phyloP scores from a whole-genome alignment of 495 filamentous ascomycete species.

The Lasiosphaeriaceae sp. region DNA sequence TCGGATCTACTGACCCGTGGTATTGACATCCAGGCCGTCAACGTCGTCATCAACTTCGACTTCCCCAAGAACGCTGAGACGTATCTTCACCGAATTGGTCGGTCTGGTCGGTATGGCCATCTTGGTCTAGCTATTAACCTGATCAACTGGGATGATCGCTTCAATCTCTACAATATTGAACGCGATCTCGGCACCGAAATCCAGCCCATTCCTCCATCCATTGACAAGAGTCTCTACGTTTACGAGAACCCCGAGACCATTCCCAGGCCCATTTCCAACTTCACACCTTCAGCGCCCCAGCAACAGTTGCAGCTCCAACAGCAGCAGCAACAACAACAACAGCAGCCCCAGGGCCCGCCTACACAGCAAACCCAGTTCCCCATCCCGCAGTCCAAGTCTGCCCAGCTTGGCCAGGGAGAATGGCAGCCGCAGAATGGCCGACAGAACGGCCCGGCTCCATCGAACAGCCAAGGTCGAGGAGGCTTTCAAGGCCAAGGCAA shows the following conservation, averaged over 20 bases:
- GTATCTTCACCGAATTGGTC: slow-evolving; percentile 96
- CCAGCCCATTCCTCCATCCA: slow-evolving; percentile 84
- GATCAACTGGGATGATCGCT: slow-evolving; percentile 98
- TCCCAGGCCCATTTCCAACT: slow-evolving; percentile 64
- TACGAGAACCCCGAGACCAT: slow-evolving; percentile 96
- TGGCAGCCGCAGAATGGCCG: slow-evolving; percentile 23
- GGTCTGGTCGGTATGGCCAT: slow-evolving; percentile 95
- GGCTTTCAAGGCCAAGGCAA: slow-evolving; percentile 26
- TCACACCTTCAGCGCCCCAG: slow-evolving; percentile 29
- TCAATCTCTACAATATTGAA: slow-evolving; percentile 98
- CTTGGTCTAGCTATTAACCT: slow-evolving; percentile 97
- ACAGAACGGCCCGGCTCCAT: slow-evolving; percentile 21
- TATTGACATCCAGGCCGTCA: slow-evolving; percentile 99
- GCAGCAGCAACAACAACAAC: slow-evolving; percentile 19
- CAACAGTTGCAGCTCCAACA: slow-evolving; percentile 26
- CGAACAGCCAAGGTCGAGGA: slow-evolving; percentile 20
- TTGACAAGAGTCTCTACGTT: slow-evolving; percentile 97
- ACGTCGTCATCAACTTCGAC: slow-evolving; percentile 99
- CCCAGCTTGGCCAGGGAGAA: slow-evolving; percentile 16
- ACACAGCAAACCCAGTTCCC: slow-evolving; percentile 24
- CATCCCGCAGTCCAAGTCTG: slow-evolving; percentile 9
- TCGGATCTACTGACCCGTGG: slow-evolving; percentile 96
- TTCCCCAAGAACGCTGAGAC: slow-evolving; percentile 99
- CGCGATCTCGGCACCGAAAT: slow-evolving; percentile 97
- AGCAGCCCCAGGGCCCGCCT: slow-evolving; percentile 20